Percentiles rank a stretch among this genome's conserved stretches.
Evolutionary conservation across 352 stramenopile species (phyloP).

Genomic region (Globisporangium radiosum): DNA sequence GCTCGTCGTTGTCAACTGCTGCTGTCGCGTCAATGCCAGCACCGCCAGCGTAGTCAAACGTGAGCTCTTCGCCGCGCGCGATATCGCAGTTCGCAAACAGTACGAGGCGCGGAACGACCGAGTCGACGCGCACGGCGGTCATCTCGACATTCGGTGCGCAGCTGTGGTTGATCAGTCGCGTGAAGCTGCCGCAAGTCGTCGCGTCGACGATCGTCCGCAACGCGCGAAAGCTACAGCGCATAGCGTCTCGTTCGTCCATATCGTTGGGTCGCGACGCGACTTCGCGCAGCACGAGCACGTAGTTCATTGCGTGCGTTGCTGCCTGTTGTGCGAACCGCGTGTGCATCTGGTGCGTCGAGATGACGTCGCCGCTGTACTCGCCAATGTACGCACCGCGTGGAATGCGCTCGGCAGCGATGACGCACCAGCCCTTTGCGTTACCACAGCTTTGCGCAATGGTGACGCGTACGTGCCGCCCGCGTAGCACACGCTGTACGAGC

Average conservation of each 20-base stretch:
- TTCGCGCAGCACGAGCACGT: slow-evolving; percentile 53
- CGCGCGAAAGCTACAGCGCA: slow-evolving; percentile 10
- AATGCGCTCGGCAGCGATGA: slow-evolving; percentile 30
- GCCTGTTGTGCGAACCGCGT: slow-evolving; percentile 25
- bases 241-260: background rate
- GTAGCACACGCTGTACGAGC: slow-evolving; percentile 17
- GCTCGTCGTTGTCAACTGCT: background rate
- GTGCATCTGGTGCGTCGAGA: slow-evolving; percentile 37
- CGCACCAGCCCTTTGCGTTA: slow-evolving; percentile 39
- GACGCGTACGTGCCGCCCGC: slow-evolving; percentile 24
- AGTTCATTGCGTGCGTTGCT: slow-evolving; percentile 26
- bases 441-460: slow-evolving; percentile 8
- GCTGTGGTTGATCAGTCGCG: slow-evolving; percentile 74
- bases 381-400: slow-evolving; percentile 27
- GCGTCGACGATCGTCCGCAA: slow-evolving; percentile 66
- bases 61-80: slow-evolving; percentile 35
- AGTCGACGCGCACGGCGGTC: slow-evolving; percentile 46
- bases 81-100: slow-evolving; percentile 36
- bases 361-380: slow-evolving; percentile 59
- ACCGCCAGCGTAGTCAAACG: slow-evolving; percentile 47
- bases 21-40: background rate
- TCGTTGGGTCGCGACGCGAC: background rate
- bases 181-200: slow-evolving; percentile 31
- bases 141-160: slow-evolving; percentile 46
- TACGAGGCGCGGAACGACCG: slow-evolving; percentile 51